These are phyloP conservation scores for Ophiognomonia clavigignenti-juglandacearum DNA, from an alignment of 2,329 filamentous ascomycete species.

Conservation along the genomic window DNA sequence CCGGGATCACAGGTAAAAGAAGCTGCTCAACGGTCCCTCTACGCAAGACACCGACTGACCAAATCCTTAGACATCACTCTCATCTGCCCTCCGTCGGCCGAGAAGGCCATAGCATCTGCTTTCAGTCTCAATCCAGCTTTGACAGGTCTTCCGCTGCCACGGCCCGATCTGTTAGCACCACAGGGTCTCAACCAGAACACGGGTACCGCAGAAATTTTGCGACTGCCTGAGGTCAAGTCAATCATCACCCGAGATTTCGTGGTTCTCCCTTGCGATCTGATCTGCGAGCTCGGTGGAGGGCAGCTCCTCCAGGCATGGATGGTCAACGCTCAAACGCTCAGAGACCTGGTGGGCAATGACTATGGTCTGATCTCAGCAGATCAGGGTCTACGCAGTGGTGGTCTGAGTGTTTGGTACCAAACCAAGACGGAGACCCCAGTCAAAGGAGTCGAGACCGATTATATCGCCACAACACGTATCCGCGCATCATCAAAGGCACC, in stretches of 20 bases:
- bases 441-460: constrained; percentile 91
- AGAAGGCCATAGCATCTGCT: constrained; percentile 62
- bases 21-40: too few relatives aligned
- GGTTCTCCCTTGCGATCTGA: constrained; percentile 85
- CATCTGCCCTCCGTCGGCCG: constrained; percentile 60
- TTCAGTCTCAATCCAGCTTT: constrained; percentile 75
- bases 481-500: constrained; percentile 53
- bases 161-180: constrained; percentile 72
- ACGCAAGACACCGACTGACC: constrained; percentile 2
- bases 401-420: constrained; percentile 86
- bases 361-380: constrained; percentile 24
- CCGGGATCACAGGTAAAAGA: constrained; percentile 70
- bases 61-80: constrained; percentile 52
- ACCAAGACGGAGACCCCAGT: constrained; percentile 70
- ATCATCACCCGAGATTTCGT: constrained; percentile 82
- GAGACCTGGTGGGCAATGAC: constrained; percentile 49
- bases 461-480: constrained; percentile 73
- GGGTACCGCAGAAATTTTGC: constrained; percentile 83
- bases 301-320: constrained; percentile 88
- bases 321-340: constrained; percentile 70
- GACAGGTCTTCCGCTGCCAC: constrained; percentile 67
- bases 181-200: constrained; percentile 73
- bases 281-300: constrained; percentile 84
- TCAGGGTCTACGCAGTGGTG: constrained; percentile 57
- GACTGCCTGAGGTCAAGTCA: constrained; percentile 75